phyloP scores from a whole-genome alignment of 495 filamentous ascomycete genomes.

The Stereocaulon alpinum region DNA sequence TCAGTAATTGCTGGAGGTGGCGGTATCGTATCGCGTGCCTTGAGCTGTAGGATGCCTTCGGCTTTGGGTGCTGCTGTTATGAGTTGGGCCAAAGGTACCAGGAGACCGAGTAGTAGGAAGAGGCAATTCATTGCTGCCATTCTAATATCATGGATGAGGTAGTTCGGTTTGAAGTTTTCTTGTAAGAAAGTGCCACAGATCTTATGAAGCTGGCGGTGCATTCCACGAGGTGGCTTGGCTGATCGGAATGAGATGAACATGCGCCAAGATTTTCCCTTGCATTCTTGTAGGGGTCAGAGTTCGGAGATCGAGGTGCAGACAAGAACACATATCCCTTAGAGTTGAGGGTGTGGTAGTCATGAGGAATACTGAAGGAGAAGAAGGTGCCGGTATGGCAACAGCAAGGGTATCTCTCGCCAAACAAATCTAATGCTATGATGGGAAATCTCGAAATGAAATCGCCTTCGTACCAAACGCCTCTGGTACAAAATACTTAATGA shows the following conservation, averaged over 20 bases:
- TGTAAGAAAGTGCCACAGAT: too few species aligned
- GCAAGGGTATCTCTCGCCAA: constrained; percentile 3
- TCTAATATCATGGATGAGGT: neutral
- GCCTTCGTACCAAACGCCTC: neutral
- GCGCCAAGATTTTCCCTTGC: too few species aligned
- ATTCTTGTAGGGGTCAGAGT: too few species aligned
- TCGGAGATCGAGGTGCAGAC: neutral
- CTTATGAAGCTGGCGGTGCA: too few species aligned
- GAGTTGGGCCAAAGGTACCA: neutral
- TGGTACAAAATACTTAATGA: neutral
- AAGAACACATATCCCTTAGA: neutral
- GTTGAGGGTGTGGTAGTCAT: neutral
- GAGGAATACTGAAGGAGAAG: neutral
- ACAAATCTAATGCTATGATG: neutral
- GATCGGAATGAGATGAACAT: too few species aligned
- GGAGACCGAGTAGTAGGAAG: neutral
- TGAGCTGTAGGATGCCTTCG: too few species aligned
- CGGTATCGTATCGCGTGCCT: too few species aligned
- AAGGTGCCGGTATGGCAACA: neutral
- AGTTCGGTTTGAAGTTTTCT: neutral
- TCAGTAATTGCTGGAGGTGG: too few species aligned
- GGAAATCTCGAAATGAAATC: neutral
- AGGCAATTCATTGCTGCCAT: neutral
- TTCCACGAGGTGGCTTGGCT: too few species aligned
- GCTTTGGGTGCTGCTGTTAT: neutral